phyloP scores from a whole-genome alignment of 2,329 filamentous ascomycete species.

The Phialophora verrucosa region DNA sequence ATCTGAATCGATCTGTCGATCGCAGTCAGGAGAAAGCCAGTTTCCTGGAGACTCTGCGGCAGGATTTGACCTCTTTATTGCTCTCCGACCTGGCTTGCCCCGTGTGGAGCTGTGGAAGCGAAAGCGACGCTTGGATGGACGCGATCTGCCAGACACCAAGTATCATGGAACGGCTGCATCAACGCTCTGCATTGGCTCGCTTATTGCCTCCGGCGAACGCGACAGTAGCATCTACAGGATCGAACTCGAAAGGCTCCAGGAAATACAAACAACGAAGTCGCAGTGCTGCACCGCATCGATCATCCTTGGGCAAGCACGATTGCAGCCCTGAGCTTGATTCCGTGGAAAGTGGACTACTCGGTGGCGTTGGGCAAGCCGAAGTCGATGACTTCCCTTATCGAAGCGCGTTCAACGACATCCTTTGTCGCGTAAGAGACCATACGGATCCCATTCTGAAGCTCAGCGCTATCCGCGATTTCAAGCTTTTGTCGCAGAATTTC shows the following conservation, averaged over 20 bases:
- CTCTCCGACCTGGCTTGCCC: slow-evolving; percentile 87
- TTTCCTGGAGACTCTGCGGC: slow-evolving; percentile 79
- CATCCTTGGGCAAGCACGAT: background rate
- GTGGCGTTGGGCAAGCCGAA: background rate
- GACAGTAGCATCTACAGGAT: background rate
- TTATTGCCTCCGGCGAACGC: slow-evolving; percentile 26
- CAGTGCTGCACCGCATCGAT: slow-evolving; percentile 17
- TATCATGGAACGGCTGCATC: slow-evolving; percentile 50
- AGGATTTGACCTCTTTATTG: slow-evolving; percentile 80
- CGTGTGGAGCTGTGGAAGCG: slow-evolving; percentile 85
- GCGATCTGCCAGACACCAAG: slow-evolving; percentile 66
- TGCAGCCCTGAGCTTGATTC: background rate
- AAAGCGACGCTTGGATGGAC: slow-evolving; percentile 86
- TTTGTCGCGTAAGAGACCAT: slow-evolving; percentile 86
- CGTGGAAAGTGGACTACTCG: slow-evolving; percentile 5
- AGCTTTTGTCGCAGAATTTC: slow-evolving; percentile 74
- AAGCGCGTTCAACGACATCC: slow-evolving; percentile 56
- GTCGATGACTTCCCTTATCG: slow-evolving; percentile 22
- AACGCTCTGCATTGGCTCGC: slow-evolving; percentile 46
- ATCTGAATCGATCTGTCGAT: slow-evolving; percentile 55
- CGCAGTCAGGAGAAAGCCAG: slow-evolving; percentile 70
- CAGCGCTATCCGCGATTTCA: slow-evolving; percentile 79
- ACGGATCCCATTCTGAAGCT: slow-evolving; percentile 88
- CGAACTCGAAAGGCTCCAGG: background rate
- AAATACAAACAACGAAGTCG: slow-evolving; percentile 23